Base-by-base conservation (phyloP, 2,329 filamentous ascomycete genomes). In the Colletotrichum endophyticum region DNA sequence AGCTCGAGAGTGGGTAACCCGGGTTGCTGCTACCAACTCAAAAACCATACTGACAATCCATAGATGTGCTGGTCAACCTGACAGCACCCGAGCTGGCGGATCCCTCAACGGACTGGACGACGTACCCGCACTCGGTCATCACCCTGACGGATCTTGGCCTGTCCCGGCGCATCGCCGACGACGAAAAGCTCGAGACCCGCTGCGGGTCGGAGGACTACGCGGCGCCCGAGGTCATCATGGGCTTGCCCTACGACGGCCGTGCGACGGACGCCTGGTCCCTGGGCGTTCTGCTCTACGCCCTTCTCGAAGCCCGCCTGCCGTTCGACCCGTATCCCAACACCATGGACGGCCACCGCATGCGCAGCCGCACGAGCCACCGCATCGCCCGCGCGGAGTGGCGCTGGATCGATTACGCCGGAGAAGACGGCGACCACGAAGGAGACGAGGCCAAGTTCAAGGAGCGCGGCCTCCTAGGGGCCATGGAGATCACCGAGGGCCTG, bases 171-270 rank as follows among this genome's bases (percentile, higher is more conserved):
- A 95, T 99, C 53, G 92, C 95, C 19, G 94, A 95, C 78, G 95
- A 95, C 69, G 95, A 98, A 79, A 94, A 96, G 77, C 90, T 99
- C n/a, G 95, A 95, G 77, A 99, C 96, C 3, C 92, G 97, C 12
- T 99, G 97, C 84, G 97, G 97, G 36, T 98, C 95, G 56, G 97
- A 99, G 85, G 97, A 99, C 85, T 99, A 99, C 83, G 96, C 96
- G 3, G 96, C 97, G 0, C 97, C 97, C 0, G 97, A 99, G 84
- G 96, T 99, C 62, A 94, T 99, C 70, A 95, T 99, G 89, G 96
- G 96, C 28, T 95, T 98, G 82, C 92, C 95, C 9, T 99, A 99
- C 83, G 96, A 99, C 83, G 97, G 97, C 36, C 95, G 95, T 49
- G 92, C 94, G 3, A 98, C 95, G 1, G 97, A 99, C 83, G 96